Base-by-base conservation (phyloP, 148 eudicot genomes). In the Fagopyrum esculentum region DNA sequence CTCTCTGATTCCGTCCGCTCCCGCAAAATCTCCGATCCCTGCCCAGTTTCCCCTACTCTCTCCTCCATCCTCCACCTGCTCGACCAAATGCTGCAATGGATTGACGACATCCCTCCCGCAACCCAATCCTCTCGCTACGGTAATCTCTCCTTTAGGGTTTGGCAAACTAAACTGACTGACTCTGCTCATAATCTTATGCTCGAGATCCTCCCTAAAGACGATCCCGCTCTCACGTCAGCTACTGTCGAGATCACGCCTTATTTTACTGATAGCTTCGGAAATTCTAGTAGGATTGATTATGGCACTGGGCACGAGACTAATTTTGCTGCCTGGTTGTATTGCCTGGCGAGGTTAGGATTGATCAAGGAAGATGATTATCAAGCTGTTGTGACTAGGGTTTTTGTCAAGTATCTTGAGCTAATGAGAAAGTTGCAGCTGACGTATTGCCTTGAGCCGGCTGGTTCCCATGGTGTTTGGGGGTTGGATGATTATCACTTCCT, bases 401-500 rank as follows among this genome's bases (percentile, higher is more conserved):
- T 94, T 69, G 90, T 86, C 26, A 87, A 84, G 77, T 94, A 94
- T 49, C 75, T 94, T 40, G 93, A 90, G 6, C 81, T 94, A 74
- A 91, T 94, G 98, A 83, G 97, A 83, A 88, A 82, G n/a, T 80
- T 94, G 78, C 98, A 93, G 81, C 73, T 93, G 46, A 85, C 85
- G 15, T 93, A 93, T 51, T 78, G 72, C 47, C 90, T 93, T 55
- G 97, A 94, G 83, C 98, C 98, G 7, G 98, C 97, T 1, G 98
- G 97, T 44, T 91, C 97, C 35, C 98, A 94, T 50, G 98, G 98
- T 10, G 98, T 94, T 57, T 94, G 98, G 98, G 98, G 98, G 10
- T 87, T 94, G 8, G 98, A 94, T 85, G 98, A 94, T 82, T 91
- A 94, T 57, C 97, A 94, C 71, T 94, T 91, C 56, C 77, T 94